A percentile compares a stretch with the other conserved stretches of the same genome.
Evolutionary conservation across 2,329 filamentous ascomycete species (phyloP).

Genomic region (Fusarium sp.): DNA sequence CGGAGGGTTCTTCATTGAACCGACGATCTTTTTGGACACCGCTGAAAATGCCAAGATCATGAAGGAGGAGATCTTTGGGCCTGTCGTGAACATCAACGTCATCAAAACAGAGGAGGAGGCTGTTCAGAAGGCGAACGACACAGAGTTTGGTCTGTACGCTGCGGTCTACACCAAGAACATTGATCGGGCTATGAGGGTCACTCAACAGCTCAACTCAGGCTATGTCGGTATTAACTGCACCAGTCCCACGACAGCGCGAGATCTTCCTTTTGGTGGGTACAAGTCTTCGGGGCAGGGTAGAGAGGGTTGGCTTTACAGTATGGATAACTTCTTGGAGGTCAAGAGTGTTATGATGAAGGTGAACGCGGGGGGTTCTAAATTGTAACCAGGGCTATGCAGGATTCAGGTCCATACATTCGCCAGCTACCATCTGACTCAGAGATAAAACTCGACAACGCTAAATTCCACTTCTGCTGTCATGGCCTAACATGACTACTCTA

Average conservation of each 20-base stretch:
- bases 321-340: constrained; percentile 33
- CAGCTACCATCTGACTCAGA: not conserved
- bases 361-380: not conserved
- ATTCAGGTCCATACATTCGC: no score
- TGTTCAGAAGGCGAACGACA: constrained; percentile 49
- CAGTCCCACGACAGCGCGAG: constrained; percentile 30
- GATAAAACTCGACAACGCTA: rapidly evolving
- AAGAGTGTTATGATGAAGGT: constrained; percentile 37
- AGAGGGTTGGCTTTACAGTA: constrained; percentile 21
- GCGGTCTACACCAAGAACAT: constrained; percentile 66
- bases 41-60: constrained; percentile 54
- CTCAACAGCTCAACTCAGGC: constrained; percentile 64
- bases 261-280: constrained; percentile 31
- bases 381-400: not conserved
- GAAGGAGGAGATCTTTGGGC: constrained; percentile 70
- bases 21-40: constrained; percentile 33
- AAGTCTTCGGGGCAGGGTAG: constrained; percentile 21
- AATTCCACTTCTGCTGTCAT: rapidly evolving
- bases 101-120: constrained; percentile 48
- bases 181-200: constrained; percentile 52
- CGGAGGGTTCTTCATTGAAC: constrained; percentile 25
- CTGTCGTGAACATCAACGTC: constrained; percentile 65
- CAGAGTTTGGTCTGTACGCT: constrained; percentile 63
- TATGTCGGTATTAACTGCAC: constrained; percentile 65
- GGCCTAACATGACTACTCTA: no score